These are phyloP conservation scores for Epichloe glyceriae DNA, from an alignment of 2,329 filamentous ascomycete species.

Conservation along the genomic window DNA sequence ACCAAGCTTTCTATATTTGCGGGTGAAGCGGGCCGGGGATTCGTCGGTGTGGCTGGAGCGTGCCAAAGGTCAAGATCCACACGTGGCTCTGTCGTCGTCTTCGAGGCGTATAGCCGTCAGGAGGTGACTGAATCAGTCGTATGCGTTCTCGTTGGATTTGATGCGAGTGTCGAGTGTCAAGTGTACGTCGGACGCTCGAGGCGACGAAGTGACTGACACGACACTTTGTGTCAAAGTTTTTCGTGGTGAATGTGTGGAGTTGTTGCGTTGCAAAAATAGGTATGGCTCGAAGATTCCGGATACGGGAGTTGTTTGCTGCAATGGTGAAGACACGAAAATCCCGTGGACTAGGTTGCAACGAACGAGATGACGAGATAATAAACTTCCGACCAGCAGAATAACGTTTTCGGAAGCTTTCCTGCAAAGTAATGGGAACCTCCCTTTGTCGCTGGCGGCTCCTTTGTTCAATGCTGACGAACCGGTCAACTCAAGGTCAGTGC, in stretches of 20 bases:
- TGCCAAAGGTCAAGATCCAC: slow-evolving; percentile 3
- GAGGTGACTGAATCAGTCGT: neutral
- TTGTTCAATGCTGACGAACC: neutral
- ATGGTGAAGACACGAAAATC: neutral
- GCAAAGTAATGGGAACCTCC: neutral
- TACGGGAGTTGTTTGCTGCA: neutral
- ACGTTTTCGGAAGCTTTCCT: neutral
- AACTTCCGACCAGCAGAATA: slow-evolving; percentile 10
- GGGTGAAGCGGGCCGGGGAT: neutral
- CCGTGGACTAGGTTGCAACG: neutral
- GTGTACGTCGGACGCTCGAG: too few relatives aligned
- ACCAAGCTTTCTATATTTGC: neutral
- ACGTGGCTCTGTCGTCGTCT: slow-evolving; percentile 2
- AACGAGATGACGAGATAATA: neutral
- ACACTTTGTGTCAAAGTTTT: too few relatives aligned
- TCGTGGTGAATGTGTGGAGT: too few relatives aligned
- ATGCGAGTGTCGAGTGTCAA: neutral
- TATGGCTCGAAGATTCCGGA: neutral
- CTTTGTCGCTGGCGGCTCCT: slow-evolving; percentile 1
- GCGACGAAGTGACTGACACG: too few relatives aligned
- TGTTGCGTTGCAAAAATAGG: too few relatives aligned
- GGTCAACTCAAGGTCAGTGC: neutral
- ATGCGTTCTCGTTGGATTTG: neutral
- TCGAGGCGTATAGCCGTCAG: neutral
- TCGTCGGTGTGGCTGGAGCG: slow-evolving; percentile 7